Conservation (phyloP, 2,329 filamentous ascomycete genomes). For the Verticillium dahliae region DNA sequence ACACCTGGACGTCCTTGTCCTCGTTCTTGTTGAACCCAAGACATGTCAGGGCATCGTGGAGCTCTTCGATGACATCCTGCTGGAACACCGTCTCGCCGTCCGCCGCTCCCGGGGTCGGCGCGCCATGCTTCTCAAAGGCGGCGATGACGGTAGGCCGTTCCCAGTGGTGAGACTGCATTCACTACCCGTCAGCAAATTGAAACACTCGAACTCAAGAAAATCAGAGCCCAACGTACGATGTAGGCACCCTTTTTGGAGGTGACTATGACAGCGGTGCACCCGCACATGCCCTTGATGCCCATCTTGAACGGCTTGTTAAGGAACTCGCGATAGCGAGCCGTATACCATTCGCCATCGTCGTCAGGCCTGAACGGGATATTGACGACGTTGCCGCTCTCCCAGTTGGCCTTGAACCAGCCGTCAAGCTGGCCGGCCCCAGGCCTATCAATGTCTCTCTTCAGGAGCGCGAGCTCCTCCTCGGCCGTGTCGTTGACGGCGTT, state of each 20-base stretch:
- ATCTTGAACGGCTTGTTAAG: background rate
- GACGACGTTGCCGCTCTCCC: background rate
- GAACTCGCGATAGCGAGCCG: background rate
- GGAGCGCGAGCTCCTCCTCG: background rate
- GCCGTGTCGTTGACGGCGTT: background rate
- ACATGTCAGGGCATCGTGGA: background rate
- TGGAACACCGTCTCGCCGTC: background rate
- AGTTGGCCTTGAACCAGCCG: background rate
- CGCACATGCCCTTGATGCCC: background rate
- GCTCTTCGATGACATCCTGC: background rate
- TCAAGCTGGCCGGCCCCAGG: background rate
- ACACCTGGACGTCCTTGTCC: background rate
- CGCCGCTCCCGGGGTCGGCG: background rate
- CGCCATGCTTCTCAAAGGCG: background rate
- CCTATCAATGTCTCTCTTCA: background rate
- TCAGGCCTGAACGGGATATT: background rate
- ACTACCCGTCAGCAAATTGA: background rate
- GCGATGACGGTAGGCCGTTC: background rate
- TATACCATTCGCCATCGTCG: background rate
- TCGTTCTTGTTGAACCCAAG: background rate
- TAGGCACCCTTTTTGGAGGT: background rate
- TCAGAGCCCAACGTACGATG: background rate
- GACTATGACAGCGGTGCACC: background rate
- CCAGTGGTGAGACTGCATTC: background rate
- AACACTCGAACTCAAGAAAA: background rate